A percentile compares a stretch with the other conserved stretches of the same genome.
phyloP scores from a whole-genome alignment of 441 rosid genomes.

The Arabidopsis lyrata region DNA sequence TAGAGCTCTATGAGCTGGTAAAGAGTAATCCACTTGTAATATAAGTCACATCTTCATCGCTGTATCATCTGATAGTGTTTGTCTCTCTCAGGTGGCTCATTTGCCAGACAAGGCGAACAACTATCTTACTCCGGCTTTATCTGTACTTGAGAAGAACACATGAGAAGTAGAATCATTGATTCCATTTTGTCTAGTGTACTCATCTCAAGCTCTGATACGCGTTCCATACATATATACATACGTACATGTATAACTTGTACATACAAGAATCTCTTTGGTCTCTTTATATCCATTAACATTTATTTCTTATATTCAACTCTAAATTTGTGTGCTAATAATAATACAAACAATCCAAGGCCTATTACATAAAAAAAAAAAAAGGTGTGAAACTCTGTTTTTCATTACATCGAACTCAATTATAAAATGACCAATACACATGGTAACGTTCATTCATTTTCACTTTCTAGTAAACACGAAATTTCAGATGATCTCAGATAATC shows the following conservation, averaged over 20 bases:
- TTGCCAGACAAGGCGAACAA: conserved; percentile 97
- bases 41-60: background rate
- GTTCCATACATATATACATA: conserved; percentile 24
- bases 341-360: background rate
- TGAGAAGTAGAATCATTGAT: conserved; percentile 31
- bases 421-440: background rate
- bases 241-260: conserved; percentile 44
- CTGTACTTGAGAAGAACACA: conserved; percentile 90
- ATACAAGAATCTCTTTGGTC: conserved; percentile 25
- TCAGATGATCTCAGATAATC: conserved; percentile 16
- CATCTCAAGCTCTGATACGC: conserved; percentile 35
- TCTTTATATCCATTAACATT: conserved; percentile 26
- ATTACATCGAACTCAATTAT: conserved; percentile 7
- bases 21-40: conserved; percentile 36
- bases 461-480: conserved; percentile 7
- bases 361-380: background rate
- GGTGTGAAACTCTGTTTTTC: background rate
- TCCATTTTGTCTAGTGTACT: conserved; percentile 23
- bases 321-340: conserved; percentile 24
- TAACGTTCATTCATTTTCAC: conserved; percentile 1
- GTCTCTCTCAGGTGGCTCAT: conserved; percentile 79
- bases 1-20: conserved; percentile 95
- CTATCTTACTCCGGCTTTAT: conserved; percentile 90
- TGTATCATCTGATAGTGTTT: conserved; percentile 25
- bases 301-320: conserved; percentile 20